Evolutionary conservation across 2,329 filamentous ascomycete species (phyloP).

Genomic region (Alternaria brassicae): DNA sequence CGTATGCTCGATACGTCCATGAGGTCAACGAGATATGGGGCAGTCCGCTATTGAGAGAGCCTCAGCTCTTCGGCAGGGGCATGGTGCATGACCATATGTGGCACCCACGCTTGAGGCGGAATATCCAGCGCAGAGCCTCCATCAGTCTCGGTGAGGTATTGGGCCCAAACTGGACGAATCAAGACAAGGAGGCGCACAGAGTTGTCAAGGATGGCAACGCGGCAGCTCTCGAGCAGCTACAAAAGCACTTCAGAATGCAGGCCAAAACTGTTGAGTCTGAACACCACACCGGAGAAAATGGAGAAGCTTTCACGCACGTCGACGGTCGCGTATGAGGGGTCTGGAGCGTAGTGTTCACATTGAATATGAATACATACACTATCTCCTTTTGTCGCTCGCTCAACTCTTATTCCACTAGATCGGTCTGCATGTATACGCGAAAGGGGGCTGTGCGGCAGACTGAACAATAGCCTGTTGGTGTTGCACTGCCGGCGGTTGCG

Average conservation of each 20-base stretch:
- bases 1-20: constrained; percentile 34
- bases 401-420: no score
- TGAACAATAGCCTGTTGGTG: no score
- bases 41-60: constrained; percentile 30
- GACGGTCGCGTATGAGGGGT: no score
- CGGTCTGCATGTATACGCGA: no score
- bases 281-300: no score
- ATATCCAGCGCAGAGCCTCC: constrained; percentile 1
- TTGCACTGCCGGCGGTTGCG: no score
- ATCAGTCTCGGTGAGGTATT: constrained; percentile 16
- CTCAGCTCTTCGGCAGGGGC: constrained; percentile 17
- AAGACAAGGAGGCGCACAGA: not conserved
- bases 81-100: constrained; percentile 19
- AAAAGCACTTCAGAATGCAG: not conserved
- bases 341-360: no score
- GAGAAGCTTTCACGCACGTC: no score
- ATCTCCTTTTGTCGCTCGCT: no score
- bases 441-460: no score
- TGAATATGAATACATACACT: no score
- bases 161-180: constrained; percentile 9
- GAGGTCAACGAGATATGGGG: constrained; percentile 44
- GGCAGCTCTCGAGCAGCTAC: constrained; percentile 1
- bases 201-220: not conserved
- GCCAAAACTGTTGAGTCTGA: not conserved
- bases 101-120: constrained; percentile 27